Evolutionary conservation across 345 rosid species (phyloP).

Genomic region (Dimocarpus longan): DNA sequence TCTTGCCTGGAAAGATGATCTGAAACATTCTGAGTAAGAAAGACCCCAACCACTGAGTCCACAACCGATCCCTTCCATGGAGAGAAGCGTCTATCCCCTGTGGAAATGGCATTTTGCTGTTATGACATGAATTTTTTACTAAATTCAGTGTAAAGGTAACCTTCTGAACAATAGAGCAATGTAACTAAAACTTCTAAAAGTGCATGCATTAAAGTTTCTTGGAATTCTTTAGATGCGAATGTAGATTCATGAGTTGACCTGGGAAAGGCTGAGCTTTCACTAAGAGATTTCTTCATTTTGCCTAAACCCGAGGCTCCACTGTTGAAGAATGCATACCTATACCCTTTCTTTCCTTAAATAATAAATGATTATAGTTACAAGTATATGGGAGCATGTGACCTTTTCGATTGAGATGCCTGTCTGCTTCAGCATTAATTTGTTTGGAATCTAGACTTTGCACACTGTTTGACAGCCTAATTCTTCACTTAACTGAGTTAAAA

Average conservation of each 20-base stretch:
- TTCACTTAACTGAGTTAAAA: neutral
- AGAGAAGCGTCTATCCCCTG: slow-evolving; percentile 96
- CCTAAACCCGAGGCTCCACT: too few species aligned
- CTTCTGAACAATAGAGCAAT: neutral
- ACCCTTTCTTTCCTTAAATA: too few species aligned
- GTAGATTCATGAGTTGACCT: too few species aligned
- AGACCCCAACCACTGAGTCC: slow-evolving; percentile 96
- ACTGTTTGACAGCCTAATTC: neutral
- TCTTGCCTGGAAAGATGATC: slow-evolving; percentile 90
- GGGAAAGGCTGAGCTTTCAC: too few species aligned
- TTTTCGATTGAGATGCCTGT: neutral
- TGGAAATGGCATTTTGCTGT: slow-evolving; percentile 19
- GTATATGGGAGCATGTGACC: neutral
- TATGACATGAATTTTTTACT: slow-evolving; percentile 18
- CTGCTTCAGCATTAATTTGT: neutral
- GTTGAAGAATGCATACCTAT: too few species aligned
- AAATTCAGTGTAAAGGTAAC: neutral
- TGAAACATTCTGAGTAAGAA: slow-evolving; percentile 96
- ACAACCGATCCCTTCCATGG: slow-evolving; percentile 97
- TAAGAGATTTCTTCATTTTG: too few species aligned
- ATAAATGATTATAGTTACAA: neutral
- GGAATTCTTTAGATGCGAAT: neutral
- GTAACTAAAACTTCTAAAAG: neutral
- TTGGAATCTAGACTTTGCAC: neutral
- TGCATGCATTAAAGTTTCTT: neutral